Evolutionary conservation across 2,329 filamentous ascomycete species (phyloP).

Genomic region (Aspergillus aculeatinus): DNA sequence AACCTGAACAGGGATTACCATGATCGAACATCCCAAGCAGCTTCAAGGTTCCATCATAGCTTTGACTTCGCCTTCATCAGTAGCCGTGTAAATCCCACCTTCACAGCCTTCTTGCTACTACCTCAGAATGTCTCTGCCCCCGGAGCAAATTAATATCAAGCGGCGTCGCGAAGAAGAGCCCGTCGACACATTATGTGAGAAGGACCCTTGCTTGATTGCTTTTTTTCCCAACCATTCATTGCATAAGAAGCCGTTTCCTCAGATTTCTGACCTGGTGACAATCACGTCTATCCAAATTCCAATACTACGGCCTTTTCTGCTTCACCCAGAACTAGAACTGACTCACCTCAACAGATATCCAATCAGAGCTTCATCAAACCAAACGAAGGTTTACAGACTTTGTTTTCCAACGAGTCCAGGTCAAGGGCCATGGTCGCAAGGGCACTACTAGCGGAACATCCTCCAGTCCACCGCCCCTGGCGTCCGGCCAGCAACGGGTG

Average conservation of each 20-base stretch:
- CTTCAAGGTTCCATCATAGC: slow-evolving; percentile 1
- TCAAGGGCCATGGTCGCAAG: slow-evolving; percentile 18
- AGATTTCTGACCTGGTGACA: not conserved
- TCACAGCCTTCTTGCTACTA: not conserved
- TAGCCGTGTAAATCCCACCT: not conserved
- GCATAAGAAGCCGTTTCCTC: not conserved
- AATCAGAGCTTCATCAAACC: slow-evolving; percentile 44
- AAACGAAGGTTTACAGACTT: slow-evolving; percentile 51
- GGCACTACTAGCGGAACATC: slow-evolving; percentile 12
- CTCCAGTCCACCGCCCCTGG: slow-evolving; percentile 12
- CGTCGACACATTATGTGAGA: slow-evolving; percentile 54
- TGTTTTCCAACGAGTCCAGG: slow-evolving; percentile 45
- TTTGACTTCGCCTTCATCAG: not conserved
- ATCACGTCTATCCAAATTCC: not conserved
- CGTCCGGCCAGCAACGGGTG: slow-evolving; percentile 27
- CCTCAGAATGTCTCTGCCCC: slow-evolving; percentile 45
- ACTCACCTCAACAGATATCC: slow-evolving; percentile 40
- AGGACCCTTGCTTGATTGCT: not conserved
- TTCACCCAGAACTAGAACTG: slow-evolving; percentile 4
- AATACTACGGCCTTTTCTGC: not conserved
- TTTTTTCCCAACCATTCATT: not conserved
- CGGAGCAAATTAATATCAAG: slow-evolving; percentile 56
- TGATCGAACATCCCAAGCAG: not conserved
- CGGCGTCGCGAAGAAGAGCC: slow-evolving; percentile 57
- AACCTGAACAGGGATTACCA: not conserved